phyloP scores from a whole-genome alignment of 805 yeast species.

The Hyphopichia homilentoma region DNA sequence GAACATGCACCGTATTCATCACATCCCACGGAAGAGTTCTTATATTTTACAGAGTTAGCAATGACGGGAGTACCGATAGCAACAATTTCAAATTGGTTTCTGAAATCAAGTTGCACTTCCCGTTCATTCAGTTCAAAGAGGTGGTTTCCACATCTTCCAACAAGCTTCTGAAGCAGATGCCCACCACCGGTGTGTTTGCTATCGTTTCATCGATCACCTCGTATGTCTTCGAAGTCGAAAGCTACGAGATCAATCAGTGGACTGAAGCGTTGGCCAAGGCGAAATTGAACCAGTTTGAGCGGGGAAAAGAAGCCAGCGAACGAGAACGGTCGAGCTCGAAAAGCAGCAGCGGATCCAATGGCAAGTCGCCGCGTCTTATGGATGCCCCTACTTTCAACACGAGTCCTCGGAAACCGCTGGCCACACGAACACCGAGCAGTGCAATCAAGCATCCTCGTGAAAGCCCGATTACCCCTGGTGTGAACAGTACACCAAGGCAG shows the following conservation, averaged over 20 bases:
- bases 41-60: conserved; percentile 43
- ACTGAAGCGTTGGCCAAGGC: conserved; percentile 50
- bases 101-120: conserved; percentile 53
- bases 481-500: conserved; percentile 2
- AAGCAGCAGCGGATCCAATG: neutral
- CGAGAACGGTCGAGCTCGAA: conserved; percentile 7
- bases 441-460: conserved; percentile 4
- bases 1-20: conserved; percentile 50
- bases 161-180: conserved; percentile 24
- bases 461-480: conserved; percentile 1
- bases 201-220: conserved; percentile 53
- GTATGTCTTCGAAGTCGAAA: conserved; percentile 54
- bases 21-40: conserved; percentile 65
- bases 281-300: conserved; percentile 46
- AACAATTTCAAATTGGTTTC: conserved; percentile 40
- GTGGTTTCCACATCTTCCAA: conserved; percentile 37
- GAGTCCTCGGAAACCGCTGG: conserved; percentile 1
- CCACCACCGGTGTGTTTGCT: conserved; percentile 49
- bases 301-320: conserved; percentile 20
- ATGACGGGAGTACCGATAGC: conserved; percentile 25
- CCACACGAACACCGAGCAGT: too few relatives aligned
- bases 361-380: conserved; percentile 7
- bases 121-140: conserved; percentile 57
- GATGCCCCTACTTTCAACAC: conserved; percentile 16
- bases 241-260: conserved; percentile 53